Evolutionary conservation across 805 yeast genomes (phyloP), one percentile per base, ranked within the genome.

Genomic region (Nakazawaea holstii): DNA sequence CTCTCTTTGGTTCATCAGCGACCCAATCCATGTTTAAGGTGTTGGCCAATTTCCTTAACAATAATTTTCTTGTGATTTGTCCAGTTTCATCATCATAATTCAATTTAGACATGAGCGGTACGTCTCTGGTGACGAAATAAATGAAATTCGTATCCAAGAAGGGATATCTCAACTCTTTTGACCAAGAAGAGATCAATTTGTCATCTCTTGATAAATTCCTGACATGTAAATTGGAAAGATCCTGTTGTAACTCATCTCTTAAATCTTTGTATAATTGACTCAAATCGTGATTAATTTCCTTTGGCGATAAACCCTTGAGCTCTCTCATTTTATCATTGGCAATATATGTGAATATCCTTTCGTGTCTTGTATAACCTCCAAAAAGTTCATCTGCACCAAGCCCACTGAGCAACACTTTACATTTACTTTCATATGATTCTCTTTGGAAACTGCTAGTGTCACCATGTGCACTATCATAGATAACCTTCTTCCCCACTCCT

Each of bases 301-400:
- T 53, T 14, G 38, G 53, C 1, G 61, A 59, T 44, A 51, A 56
- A 15, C 51, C 48, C 30, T 57, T 56, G 8, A 55, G 9, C n/a
- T 15, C 28, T 24, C 60, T 45, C 46, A 55, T 49, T 37, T 53
- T 41, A 52, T 60, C 48, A 52, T 57, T 53, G 48, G 66, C 51
- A 5, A 59, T 45, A 10, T 56, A 55, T 0, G 70, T 66, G 58
- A 77, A 76, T 1, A 76, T 58, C 31, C 77, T 64, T 52, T 79
- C 83, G 55, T 94, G 95, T 39, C 97, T 74, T 20, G 95, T 87
- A 61, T 94, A 94, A 0, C 99, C 99, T 0, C 96, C 99, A 69
- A 87, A 91, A 15, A 94, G 66, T 64, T 94, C 99, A 66, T 94
- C 99, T 0, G 99, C 99, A 1, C 99, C 99, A 10, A 94, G 70